These are phyloP conservation scores for Penicillium soppii DNA, from an alignment of 495 filamentous ascomycete genomes.

Conservation along the genomic window DNA sequence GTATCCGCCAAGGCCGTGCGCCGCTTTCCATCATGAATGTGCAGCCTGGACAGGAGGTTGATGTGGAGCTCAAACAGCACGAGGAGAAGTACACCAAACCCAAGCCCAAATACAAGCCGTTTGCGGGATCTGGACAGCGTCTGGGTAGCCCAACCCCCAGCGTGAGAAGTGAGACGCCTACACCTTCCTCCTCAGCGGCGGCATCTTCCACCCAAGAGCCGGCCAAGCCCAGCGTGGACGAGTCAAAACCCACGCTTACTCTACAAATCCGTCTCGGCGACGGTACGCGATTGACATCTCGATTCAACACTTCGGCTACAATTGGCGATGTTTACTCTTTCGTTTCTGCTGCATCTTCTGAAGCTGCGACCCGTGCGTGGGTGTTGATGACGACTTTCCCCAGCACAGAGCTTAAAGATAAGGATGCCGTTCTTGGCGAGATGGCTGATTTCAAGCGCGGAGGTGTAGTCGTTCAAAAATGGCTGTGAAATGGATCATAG, in stretches of 20 bases:
- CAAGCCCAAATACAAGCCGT: conserved; percentile 86
- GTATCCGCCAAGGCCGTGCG: conserved; percentile 84
- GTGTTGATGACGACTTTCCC: conserved; percentile 94
- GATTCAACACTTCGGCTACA: conserved; percentile 91
- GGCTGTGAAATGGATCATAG: conserved; percentile 46
- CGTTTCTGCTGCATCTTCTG: conserved; percentile 64
- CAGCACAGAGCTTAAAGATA: conserved; percentile 85
- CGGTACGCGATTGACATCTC: conserved; percentile 77
- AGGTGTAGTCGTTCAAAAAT: conserved; percentile 88
- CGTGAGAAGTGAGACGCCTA: conserved; percentile 33
- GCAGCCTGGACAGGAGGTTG: conserved; percentile 76
- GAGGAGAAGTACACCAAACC: conserved; percentile 78
- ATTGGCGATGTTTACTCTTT: conserved; percentile 90
- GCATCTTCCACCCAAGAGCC: conserved; percentile 30
- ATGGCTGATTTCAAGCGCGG: conserved; percentile 79
- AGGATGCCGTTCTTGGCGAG: conserved; percentile 65
- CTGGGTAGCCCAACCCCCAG: conserved; percentile 91
- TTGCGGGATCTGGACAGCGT: conserved; percentile 76
- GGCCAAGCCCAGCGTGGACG: conserved; percentile 60
- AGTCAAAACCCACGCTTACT: conserved; percentile 72
- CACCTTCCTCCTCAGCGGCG: conserved; percentile 39
- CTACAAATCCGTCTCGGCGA: conserved; percentile 90
- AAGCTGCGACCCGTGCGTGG: conserved; percentile 61
- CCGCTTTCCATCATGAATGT: conserved; percentile 90
- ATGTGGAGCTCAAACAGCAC: conserved; percentile 86